Base-by-base conservation (phyloP, 306 rosid genomes). In the Cucumis cinereus region DNA sequence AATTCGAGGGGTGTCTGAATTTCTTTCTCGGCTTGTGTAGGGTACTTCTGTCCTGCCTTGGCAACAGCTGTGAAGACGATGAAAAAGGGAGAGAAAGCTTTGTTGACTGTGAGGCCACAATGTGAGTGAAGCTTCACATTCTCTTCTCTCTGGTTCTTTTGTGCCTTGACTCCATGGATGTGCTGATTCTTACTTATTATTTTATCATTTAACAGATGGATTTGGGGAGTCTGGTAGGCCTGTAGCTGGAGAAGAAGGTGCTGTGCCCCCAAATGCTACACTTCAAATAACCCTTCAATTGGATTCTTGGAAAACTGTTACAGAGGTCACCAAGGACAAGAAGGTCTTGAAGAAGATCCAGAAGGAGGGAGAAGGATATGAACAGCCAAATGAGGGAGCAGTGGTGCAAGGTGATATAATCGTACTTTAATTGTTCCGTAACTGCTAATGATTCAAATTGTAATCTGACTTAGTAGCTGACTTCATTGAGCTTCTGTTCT, bases 341-440 rank as follows among this genome's bases (percentile, higher is more conserved):
- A 91, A 88, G 83, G 90, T 93, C 52, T 41, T 87, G 43, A 91
- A 93, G 58, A 93, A 91, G 86, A 87, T 88, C 55, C 60, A 85
- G 33, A 88, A 83, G 63, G 98, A 91, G 83, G 98, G 97, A 62
- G 97, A 91, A 77, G 97, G 89, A 24, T 91, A 82, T 55, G 98
- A 91, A 17, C 92, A 87, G 14, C 98, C 98, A 38, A 93, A 90
- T 67, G 98, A 93, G 14, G 98, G 98, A 60, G 87, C 98, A 15
- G 80, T 79, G 5, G 88, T 85, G 1, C 79, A 85, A 85, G 88
- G 85, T 85, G 73, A 28, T 13, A 5, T 59, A 4, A 36, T 15
- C 22, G 7, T 41, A 41, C 56, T 41, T 26, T 50, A 50, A 69
- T 45, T 30, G 50, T 15, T 8, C 3, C 23, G 50, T 58, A 12